Percentiles rank a stretch among this genome's conserved stretches.
Conservation (phyloP, 805 yeast species). For the Candida hispaniensis region DNA sequence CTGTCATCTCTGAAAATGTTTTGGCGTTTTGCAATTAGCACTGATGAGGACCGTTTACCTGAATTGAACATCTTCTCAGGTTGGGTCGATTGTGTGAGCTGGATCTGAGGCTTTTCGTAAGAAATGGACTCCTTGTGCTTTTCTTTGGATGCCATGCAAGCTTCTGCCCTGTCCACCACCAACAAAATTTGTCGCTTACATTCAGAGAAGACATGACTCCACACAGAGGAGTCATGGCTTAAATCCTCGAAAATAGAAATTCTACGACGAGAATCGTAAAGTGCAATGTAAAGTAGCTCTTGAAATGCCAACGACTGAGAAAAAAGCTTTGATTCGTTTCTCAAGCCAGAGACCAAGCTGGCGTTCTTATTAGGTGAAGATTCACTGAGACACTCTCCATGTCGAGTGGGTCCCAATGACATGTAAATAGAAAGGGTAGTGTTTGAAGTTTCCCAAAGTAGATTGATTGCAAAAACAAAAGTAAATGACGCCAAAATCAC, state of each 20-base stretch:
- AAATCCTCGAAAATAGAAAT: slow-evolving; percentile 29
- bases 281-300: slow-evolving; percentile 29
- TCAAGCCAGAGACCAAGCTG: slow-evolving; percentile 31
- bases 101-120: slow-evolving; percentile 11
- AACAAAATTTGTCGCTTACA: slow-evolving; percentile 18
- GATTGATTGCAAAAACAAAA: slow-evolving; percentile 19
- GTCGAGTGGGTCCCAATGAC: slow-evolving; percentile 30
- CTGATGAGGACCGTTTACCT: slow-evolving; percentile 1
- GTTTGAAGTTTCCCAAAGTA: slow-evolving; percentile 25
- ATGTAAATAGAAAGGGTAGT: slow-evolving; percentile 27
- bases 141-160: slow-evolving; percentile 1
- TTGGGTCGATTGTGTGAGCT: slow-evolving; percentile 3
- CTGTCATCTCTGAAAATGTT: slow-evolving; percentile 11
- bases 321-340: slow-evolving; percentile 21
- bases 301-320: slow-evolving; percentile 31
- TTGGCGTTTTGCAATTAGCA: slow-evolving; percentile 1
- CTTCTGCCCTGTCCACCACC: slow-evolving; percentile 13
- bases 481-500: slow-evolving; percentile 17
- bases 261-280: slow-evolving; percentile 26
- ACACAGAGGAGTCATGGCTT: slow-evolving; percentile 24
- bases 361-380: slow-evolving; percentile 29
- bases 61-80: slow-evolving; percentile 1
- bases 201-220: slow-evolving; percentile 27
- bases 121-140: slow-evolving; percentile 10
- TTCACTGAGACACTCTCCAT: slow-evolving; percentile 25